phyloP scores from a whole-genome alignment of 768 basidiomycete species.

The Podaxis sp. region DNA sequence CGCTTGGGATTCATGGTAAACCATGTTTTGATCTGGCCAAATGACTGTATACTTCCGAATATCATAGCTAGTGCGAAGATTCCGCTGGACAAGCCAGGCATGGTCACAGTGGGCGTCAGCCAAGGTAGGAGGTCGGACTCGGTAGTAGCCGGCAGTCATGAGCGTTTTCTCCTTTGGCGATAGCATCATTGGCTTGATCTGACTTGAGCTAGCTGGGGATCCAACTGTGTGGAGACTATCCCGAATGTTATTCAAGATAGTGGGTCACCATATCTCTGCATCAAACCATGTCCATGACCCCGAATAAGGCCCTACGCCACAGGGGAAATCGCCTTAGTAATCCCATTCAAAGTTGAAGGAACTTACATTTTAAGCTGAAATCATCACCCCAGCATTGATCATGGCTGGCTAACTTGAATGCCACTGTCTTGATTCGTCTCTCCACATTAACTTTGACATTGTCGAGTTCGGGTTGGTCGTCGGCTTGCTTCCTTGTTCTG shows the following conservation, averaged over 20 bases:
- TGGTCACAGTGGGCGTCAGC: conserved; percentile 7
- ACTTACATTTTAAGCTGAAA: conserved; percentile 19
- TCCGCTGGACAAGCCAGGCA: conserved; percentile 28
- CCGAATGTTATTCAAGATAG: neutral
- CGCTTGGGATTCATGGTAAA: neutral
- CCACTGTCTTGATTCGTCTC: conserved; percentile 17
- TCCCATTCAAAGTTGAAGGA: neutral
- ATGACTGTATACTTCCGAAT: conserved; percentile 21
- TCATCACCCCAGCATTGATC: conserved; percentile 36
- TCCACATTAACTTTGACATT: neutral
- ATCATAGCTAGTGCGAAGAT: conserved; percentile 22
- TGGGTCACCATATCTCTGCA: conserved; percentile 19
- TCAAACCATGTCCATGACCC: conserved; percentile 35
- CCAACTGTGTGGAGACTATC: neutral
- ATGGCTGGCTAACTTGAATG: conserved; percentile 20
- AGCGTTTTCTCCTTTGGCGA: conserved; percentile 4
- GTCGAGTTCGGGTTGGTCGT: neutral
- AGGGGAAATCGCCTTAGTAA: neutral
- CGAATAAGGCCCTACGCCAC: conserved; percentile 26
- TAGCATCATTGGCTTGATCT: neutral
- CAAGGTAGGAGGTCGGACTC: neutral
- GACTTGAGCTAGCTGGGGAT: neutral
- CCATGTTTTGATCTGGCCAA: conserved; percentile 22
- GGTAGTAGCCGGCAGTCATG: neutral
- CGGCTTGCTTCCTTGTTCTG: neutral